A percentile compares a stretch with the other conserved stretches of the same genome.
phyloP scores from a whole-genome alignment of 139 green algal genomes.

The Mychonastes homosphaera region DNA sequence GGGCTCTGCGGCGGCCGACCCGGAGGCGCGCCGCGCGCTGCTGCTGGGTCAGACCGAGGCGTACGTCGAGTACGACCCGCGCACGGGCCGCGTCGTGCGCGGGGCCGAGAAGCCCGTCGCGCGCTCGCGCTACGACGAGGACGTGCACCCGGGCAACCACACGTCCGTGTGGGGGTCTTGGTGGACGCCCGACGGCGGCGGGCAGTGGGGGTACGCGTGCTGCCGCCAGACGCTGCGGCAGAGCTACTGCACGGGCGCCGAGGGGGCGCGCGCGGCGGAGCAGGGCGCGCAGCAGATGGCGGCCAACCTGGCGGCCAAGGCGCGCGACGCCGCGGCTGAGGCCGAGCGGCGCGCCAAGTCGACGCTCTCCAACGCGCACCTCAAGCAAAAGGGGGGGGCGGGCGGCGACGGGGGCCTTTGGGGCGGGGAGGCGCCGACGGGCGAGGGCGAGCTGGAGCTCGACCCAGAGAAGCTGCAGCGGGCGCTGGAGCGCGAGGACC shows the following conservation, averaged over 20 bases:
- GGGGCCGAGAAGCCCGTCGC: no score
- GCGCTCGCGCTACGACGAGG: constrained; percentile 83
- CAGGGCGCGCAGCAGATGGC: constrained; percentile 42
- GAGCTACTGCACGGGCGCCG: constrained; percentile 75
- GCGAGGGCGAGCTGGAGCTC: constrained; percentile 18
- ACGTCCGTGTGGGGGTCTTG: constrained; percentile 89
- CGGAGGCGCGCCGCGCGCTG: constrained; percentile 52
- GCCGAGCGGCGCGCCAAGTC: constrained; percentile 25
- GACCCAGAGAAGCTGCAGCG: constrained; percentile 57
- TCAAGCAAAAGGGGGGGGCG: constrained; percentile 23
- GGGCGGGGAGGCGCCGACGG: not conserved
- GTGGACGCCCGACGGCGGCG: constrained; percentile 81
- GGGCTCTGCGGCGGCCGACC: constrained; percentile 9
- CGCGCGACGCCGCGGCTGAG: constrained; percentile 23
- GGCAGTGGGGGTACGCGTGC: constrained; percentile 90
- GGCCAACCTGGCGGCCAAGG: constrained; percentile 49
- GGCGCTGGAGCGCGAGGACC: constrained; percentile 59
- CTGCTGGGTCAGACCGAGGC: constrained; percentile 71
- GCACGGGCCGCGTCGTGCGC: constrained; percentile 50
- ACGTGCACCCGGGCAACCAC: constrained; percentile 91
- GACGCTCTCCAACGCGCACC: constrained; percentile 34
- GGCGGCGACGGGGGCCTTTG: not conserved
- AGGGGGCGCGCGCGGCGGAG: constrained; percentile 22
- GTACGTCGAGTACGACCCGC: constrained; percentile 97
- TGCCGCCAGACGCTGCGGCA: constrained; percentile 78